Base-by-base conservation (phyloP, 2,329 filamentous ascomycete genomes). In the Calonectria ilicicola region DNA sequence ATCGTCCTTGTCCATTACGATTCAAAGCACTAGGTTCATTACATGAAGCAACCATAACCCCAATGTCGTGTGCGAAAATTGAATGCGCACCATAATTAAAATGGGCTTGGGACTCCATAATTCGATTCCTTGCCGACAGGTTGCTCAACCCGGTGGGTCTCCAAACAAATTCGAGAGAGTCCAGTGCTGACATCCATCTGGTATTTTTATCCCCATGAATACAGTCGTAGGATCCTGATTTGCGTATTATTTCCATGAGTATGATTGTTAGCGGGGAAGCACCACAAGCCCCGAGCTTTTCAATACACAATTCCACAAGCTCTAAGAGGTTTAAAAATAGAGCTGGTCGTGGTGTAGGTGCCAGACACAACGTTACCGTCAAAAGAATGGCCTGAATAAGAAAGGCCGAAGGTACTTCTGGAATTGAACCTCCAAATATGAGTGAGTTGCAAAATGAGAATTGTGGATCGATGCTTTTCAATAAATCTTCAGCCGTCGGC, bases 371-470 rank as follows among this genome's bases (percentile, higher is more conserved):
- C 1, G 58, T 63, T 32, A 63, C 46, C 21, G 58, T 63, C 15
- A 63, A 44, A 46, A 63, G 40, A 15, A 63, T 46, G 19, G 26
- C 40, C 19, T 63, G 58, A 4, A 63, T 21, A 29, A 63, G 38
- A 14, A 46, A 63, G n/a, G 58, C 58, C 4, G 58, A 63, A 12
- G 58, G 58, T 5, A 42, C n/a, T 21, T 29, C 23, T 29, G 58
- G 58, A 23, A 63, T 63, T 29, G 58, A 46, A 21, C 40, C 40
- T 14, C 58, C 58, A 21, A 63, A 44, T 17, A 63, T 46, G 23
- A 63, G 58, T 3, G 58, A 63, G 26, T 63, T 63, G 26, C 58
- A 63, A 27, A 63, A 63, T 32, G 58, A 63, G 21, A 63, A 63
- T 27, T 63, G 38, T 1, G 58, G 58, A 63, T 63, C 58, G 3